Evolutionary conservation across 192 early-diverging fungal genomes (phyloP).

Genomic region (Coemansia aciculifera): DNA sequence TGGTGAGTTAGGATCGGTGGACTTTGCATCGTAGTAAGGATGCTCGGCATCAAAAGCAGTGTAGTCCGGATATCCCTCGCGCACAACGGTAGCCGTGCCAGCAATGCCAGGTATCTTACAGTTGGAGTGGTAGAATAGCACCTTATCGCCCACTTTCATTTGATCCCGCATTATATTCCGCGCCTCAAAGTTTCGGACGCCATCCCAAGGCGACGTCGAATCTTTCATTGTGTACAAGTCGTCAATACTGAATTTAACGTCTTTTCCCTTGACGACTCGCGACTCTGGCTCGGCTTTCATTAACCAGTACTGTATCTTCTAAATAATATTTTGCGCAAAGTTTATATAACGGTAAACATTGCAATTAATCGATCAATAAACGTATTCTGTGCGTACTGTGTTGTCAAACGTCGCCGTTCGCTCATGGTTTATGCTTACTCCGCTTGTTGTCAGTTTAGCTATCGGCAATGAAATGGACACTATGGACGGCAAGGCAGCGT

Average conservation of each 20-base stretch:
- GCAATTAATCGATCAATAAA: neutral
- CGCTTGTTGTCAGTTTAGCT: neutral
- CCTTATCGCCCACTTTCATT: conserved; percentile 72
- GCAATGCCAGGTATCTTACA: conserved; percentile 83
- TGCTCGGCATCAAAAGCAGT: conserved; percentile 73
- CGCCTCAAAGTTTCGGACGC: conserved; percentile 81
- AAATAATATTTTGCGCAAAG: neutral
- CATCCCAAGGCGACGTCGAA: conserved; percentile 60
- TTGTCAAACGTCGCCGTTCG: neutral
- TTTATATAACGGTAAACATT: neutral
- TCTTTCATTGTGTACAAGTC: conserved; percentile 57
- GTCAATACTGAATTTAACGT: conserved; percentile 74
- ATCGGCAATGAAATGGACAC: neutral
- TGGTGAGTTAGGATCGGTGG: conserved; percentile 58
- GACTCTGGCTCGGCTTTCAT: conserved; percentile 83
- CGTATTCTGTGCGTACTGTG: neutral
- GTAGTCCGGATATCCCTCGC: conserved; percentile 72
- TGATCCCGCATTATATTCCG: conserved; percentile 75
- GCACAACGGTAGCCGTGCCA: conserved; percentile 62
- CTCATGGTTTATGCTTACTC: neutral
- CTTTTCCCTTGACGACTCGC: conserved; percentile 62
- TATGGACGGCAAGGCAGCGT: neutral
- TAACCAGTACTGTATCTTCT: conserved; percentile 62
- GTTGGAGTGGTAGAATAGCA: conserved; percentile 87
- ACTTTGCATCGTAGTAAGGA: conserved; percentile 81